Conservation (phyloP, 2,329 filamentous ascomycete species). For the Aureobasidium lini region DNA sequence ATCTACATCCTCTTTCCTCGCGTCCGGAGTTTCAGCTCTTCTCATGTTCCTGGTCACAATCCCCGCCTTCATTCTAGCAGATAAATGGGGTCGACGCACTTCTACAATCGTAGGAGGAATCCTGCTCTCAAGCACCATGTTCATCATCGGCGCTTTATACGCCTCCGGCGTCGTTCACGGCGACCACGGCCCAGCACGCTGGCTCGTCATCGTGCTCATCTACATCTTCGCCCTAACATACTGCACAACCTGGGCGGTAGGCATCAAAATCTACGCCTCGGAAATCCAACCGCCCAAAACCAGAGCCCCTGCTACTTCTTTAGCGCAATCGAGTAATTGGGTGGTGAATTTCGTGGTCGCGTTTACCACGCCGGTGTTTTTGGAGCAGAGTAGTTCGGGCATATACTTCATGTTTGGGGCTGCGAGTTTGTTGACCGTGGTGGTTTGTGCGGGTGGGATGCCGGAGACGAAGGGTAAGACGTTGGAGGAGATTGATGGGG, state of each 20-base stretch:
- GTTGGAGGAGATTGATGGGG: conserved; percentile 14
- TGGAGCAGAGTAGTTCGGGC: conserved; percentile 32
- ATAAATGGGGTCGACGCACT: conserved; percentile 50
- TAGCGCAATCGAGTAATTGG: conserved; percentile 48
- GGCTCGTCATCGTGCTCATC: conserved; percentile 44
- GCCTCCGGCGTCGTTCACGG: conserved; percentile 35
- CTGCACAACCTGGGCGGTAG: conserved; percentile 46
- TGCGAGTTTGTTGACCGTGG: conserved; percentile 20
- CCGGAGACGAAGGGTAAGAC: conserved; percentile 15
- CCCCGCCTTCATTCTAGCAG: conserved; percentile 48
- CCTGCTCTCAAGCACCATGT: conserved; percentile 40
- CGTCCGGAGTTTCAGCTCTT: conserved; percentile 53
- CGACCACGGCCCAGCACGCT: conserved; percentile 32
- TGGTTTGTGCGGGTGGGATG: conserved; percentile 12
- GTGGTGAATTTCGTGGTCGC: conserved; percentile 29
- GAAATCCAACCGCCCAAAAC: conserved; percentile 51
- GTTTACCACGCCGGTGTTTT: conserved; percentile 43
- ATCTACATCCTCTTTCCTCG: conserved; percentile 49
- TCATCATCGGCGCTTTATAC: conserved; percentile 43
- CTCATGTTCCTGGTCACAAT: conserved; percentile 52
- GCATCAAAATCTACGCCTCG: conserved; percentile 47
- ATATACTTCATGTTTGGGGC: conserved; percentile 29
- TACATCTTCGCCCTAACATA: conserved; percentile 43
- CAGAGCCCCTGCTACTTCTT: conserved; percentile 45
- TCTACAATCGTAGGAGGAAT: conserved; percentile 49